Percentiles rank a stretch among this genome's conserved stretches.
phyloP scores from a whole-genome alignment of 2,329 filamentous ascomycete species.

The Fusarium palustre region DNA sequence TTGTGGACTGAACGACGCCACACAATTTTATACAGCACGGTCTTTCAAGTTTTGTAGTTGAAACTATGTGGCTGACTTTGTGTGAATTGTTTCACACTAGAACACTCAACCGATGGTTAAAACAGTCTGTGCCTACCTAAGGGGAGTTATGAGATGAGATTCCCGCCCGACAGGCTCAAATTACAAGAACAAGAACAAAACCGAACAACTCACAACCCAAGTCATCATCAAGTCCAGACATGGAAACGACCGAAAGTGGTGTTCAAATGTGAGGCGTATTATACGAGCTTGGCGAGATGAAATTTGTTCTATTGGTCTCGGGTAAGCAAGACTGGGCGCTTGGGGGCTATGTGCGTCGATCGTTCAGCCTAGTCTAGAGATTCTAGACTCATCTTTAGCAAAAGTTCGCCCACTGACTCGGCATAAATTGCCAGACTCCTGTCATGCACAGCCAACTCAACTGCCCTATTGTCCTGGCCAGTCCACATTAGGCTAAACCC shows the following conservation, averaged over 20 bases:
- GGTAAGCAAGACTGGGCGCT: background rate
- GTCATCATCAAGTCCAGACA: constrained; percentile 11
- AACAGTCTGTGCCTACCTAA: background rate
- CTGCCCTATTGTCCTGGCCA: background rate
- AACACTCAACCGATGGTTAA: background rate
- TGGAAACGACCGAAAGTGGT: constrained; percentile 18
- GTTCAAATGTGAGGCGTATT: background rate
- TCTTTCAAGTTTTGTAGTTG: too few relatives aligned
- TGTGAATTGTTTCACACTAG: background rate
- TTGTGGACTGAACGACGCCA: background rate
- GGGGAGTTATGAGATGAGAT: background rate
- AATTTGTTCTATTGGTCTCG: background rate
- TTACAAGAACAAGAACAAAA: background rate
- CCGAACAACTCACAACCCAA: background rate
- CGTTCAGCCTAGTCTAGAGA: background rate
- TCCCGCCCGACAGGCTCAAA: background rate
- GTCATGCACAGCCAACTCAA: background rate
- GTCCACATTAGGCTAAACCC: background rate
- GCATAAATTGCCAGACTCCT: constrained; percentile 1
- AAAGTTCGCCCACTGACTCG: constrained; percentile 3
- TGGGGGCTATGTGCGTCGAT: background rate
- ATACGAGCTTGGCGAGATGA: constrained; percentile 3
- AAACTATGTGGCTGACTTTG: background rate
- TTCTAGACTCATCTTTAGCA: background rate
- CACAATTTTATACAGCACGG: background rate